These are phyloP conservation scores for Brassica hybrid DNA, from an alignment of 441 rosid genomes.

Conservation along the genomic window DNA sequence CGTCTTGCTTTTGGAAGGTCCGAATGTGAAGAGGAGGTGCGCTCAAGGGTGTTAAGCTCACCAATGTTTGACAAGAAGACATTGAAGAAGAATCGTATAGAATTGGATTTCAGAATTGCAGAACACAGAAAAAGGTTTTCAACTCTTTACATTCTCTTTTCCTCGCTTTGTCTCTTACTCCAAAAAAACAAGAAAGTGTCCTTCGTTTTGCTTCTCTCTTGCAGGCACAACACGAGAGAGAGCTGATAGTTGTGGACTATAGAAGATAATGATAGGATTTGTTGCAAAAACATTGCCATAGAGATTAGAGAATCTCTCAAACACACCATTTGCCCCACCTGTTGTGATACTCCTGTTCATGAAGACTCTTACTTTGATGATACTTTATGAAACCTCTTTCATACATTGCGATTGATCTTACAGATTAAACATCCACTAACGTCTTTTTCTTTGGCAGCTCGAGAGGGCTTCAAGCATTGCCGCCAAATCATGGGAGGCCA, in stretches of 20 bases:
- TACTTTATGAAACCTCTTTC: background rate
- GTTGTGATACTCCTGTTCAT: slow-evolving; percentile 70
- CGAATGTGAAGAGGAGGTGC: too few species aligned
- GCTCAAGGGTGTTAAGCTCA: too few species aligned
- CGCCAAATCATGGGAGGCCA: slow-evolving; percentile 90
- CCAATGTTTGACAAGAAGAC: background rate
- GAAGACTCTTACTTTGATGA: slow-evolving; percentile 84
- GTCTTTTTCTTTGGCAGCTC: slow-evolving; percentile 50
- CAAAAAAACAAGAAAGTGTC: slow-evolving; percentile 68
- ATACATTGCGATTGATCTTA: background rate
- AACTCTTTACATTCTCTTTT: too few species aligned
- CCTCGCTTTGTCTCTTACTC: slow-evolving; percentile 39
- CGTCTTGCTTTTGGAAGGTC: too few species aligned
- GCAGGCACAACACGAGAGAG: slow-evolving; percentile 91
- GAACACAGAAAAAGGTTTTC: too few species aligned
- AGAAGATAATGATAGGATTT: slow-evolving; percentile 86
- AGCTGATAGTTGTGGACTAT: slow-evolving; percentile 71
- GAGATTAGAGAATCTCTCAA: slow-evolving; percentile 86
- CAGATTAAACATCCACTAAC: background rate
- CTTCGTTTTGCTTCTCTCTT: too few species aligned
- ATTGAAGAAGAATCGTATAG: too few species aligned
- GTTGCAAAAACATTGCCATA: slow-evolving; percentile 92
- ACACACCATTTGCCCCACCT: slow-evolving; percentile 84
- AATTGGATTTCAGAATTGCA: too few species aligned
- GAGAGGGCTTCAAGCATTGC: slow-evolving; percentile 92